Evolutionary conservation across 352 stramenopile species (phyloP).

Genomic region (Phytophthora aleatoria): DNA sequence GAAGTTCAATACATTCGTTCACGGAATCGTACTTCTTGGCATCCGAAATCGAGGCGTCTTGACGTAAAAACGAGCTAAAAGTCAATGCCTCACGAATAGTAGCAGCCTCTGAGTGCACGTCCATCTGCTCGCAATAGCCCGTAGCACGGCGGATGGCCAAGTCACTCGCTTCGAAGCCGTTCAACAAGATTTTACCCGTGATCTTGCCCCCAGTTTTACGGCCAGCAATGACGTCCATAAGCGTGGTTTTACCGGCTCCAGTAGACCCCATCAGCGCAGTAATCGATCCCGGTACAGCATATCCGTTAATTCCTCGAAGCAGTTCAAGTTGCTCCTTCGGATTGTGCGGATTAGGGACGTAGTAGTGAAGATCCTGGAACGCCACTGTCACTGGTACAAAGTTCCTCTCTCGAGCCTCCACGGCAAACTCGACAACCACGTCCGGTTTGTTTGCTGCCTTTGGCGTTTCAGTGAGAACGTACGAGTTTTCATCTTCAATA

Average conservation of each 20-base stretch:
- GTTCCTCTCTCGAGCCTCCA: constrained; percentile 19
- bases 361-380: constrained; percentile 36
- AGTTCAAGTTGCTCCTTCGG: constrained; percentile 33
- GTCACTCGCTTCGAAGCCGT: constrained; percentile 12
- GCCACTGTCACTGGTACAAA: constrained; percentile 39
- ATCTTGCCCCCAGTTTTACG: constrained; percentile 2
- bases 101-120: constrained; percentile 13
- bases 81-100: constrained; percentile 12
- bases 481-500: constrained; percentile 13
- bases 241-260: constrained; percentile 11
- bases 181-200: constrained; percentile 12
- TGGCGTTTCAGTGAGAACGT: constrained; percentile 14
- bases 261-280: constrained; percentile 15
- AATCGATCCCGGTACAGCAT: constrained; percentile 10
- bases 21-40: constrained; percentile 13
- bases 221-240: constrained; percentile 12
- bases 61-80: constrained; percentile 14
- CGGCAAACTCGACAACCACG: constrained; percentile 11
- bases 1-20: constrained; percentile 11
- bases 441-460: constrained; percentile 8
- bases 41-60: constrained; percentile 9
- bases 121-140: constrained; percentile 13
- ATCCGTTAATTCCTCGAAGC: constrained; percentile 29
- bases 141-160: constrained; percentile 8
- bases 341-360: constrained; percentile 18